A percentile compares a stretch with the other conserved stretches of the same genome.
phyloP scores from a whole-genome alignment of 192 early-diverging fungal species.

The Dissophora ornata region DNA sequence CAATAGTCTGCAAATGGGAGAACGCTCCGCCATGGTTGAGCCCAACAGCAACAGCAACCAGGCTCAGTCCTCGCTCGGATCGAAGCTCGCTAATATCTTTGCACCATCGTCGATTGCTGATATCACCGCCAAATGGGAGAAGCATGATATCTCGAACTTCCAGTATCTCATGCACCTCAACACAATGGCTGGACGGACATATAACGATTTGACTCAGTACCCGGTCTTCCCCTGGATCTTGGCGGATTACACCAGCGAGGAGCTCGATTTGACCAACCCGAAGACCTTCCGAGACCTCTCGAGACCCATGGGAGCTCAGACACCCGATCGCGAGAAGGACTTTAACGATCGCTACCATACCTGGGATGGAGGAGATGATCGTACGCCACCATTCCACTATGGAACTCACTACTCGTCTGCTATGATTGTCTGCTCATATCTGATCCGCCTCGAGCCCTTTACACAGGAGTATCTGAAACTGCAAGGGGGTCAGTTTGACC shows the following conservation, averaged over 20 bases:
- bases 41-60: constrained; percentile 46
- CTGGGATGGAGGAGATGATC: constrained; percentile 67
- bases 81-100: constrained; percentile 71
- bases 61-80: constrained; percentile 54
- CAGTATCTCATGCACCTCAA: constrained; percentile 97
- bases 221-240: constrained; percentile 97
- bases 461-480: constrained; percentile 81
- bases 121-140: constrained; percentile 85
- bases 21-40: constrained; percentile 48
- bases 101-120: constrained; percentile 70
- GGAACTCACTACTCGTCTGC: constrained; percentile 98
- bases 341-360: constrained; percentile 72
- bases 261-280: constrained; percentile 84
- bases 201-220: constrained; percentile 94
- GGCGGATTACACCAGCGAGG: constrained; percentile 78
- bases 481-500: constrained; percentile 86
- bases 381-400: constrained; percentile 83
- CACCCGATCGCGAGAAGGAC: constrained; percentile 71
- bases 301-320: constrained; percentile 91
- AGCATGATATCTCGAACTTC: constrained; percentile 91
- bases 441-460: constrained; percentile 93
- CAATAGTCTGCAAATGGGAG: constrained; percentile 62
- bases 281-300: constrained; percentile 88
- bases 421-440: constrained; percentile 87
- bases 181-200: constrained; percentile 85